phyloP scores from a whole-genome alignment of 768 basidiomycete species.

The Boletus subparvulus region DNA sequence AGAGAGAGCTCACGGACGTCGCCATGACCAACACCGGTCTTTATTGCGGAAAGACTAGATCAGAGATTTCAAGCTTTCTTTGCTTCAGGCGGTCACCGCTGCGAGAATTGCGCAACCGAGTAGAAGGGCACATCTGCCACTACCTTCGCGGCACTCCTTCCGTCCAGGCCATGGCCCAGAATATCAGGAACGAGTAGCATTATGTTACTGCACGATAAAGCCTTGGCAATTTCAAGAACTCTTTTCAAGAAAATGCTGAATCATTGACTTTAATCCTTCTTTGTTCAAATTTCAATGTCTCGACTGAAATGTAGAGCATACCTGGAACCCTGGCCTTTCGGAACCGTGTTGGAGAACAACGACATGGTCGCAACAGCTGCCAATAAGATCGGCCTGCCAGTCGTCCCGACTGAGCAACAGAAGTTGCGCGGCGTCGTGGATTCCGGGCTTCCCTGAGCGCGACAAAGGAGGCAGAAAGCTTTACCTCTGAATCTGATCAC shows the following conservation, averaged over 20 bases:
- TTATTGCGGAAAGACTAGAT: not conserved
- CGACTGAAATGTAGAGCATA: not conserved
- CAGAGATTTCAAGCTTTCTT: not conserved
- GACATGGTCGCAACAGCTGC: too few relatives aligned
- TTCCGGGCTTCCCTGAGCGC: not conserved
- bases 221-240: slow-evolving; percentile 13
- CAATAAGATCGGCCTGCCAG: not conserved
- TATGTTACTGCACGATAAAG: not conserved
- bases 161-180: too few relatives aligned
- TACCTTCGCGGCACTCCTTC: not conserved
- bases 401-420: too few relatives aligned
- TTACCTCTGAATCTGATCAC: too few relatives aligned
- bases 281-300: not conserved
- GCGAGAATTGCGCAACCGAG: not conserved
- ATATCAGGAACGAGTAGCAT: not conserved
- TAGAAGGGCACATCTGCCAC: slow-evolving; percentile 2
- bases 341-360: too few relatives aligned
- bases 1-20: slow-evolving; percentile 1
- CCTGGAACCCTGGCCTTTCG: not conserved
- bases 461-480: not conserved
- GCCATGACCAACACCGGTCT: not conserved
- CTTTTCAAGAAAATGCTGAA: slow-evolving; percentile 7
- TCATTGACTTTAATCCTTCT: not conserved
- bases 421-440: not conserved
- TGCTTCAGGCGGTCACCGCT: slow-evolving; percentile 1